phyloP scores from a whole-genome alignment of 2,329 filamentous ascomycete species.

The Neopestalotiopsis rosae region DNA sequence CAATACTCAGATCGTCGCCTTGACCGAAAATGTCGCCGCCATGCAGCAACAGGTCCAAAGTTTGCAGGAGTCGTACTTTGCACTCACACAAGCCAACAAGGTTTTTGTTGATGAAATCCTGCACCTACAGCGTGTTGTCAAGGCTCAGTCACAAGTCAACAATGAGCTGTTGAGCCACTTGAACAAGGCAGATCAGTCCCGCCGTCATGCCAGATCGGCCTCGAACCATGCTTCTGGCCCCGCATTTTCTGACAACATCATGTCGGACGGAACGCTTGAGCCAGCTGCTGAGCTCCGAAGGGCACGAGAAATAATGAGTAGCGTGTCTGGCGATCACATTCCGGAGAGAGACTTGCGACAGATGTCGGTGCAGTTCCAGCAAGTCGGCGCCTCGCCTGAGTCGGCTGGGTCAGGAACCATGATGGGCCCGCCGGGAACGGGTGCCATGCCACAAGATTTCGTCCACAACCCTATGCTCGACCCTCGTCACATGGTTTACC shows the following conservation, averaged over 20 bases:
- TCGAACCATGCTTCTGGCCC: conserved; percentile 40
- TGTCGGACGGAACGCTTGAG: conserved; percentile 53
- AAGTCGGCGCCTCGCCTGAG: conserved; percentile 57
- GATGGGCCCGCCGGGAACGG: conserved; percentile 61
- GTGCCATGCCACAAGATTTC: conserved; percentile 46
- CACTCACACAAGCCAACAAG: conserved; percentile 70
- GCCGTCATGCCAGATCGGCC: conserved; percentile 47
- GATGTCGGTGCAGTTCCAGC: conserved; percentile 56
- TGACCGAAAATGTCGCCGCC: conserved; percentile 86
- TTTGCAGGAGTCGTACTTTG: conserved; percentile 82
- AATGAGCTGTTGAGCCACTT: conserved; percentile 63
- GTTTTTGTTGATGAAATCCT: conserved; percentile 67
- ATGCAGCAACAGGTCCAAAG: conserved; percentile 92
- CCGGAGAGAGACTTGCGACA: conserved; percentile 62
- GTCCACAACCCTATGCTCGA: conserved; percentile 62
- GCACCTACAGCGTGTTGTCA: conserved; percentile 65
- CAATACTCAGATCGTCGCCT: conserved; percentile 85
- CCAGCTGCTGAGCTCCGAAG: conserved; percentile 57
- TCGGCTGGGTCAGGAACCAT: conserved; percentile 52
- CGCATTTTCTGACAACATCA: conserved; percentile 42
- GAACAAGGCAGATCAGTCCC: conserved; percentile 52
- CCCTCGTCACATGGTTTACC: conserved; percentile 78
- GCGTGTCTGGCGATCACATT: conserved; percentile 55
- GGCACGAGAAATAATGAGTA: conserved; percentile 61
- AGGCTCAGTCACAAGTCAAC: conserved; percentile 61